Evolutionary conservation across 768 basidiomycete species (phyloP).

Genomic region (Fistulinella prunicolor): DNA sequence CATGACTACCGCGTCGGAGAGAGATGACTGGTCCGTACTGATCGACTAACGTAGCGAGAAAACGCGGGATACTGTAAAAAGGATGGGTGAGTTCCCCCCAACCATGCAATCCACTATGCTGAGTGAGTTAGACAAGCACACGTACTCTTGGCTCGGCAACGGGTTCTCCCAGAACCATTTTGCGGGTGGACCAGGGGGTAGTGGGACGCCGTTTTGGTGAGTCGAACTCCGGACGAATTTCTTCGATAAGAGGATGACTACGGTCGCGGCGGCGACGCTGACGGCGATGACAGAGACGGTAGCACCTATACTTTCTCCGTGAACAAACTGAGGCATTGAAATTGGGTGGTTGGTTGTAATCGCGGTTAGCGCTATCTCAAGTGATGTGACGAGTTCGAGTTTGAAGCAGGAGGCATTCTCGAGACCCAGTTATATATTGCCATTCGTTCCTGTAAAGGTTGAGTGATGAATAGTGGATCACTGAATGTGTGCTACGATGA

Average conservation of each 20-base stretch:
- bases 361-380: too few relatives aligned
- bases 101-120: background rate
- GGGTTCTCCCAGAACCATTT: conserved; percentile 16
- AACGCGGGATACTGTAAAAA: conserved; percentile 1
- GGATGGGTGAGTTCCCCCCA: background rate
- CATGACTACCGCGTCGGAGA: conserved; percentile 41
- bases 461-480: too few relatives aligned
- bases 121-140: background rate
- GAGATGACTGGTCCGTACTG: conserved; percentile 56
- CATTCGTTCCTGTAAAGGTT: too few relatives aligned
- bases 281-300: background rate
- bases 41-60: conserved; percentile 49
- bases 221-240: background rate
- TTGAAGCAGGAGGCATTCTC: too few relatives aligned
- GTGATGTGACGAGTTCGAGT: too few relatives aligned
- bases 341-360: too few relatives aligned
- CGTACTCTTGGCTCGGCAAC: conserved; percentile 7
- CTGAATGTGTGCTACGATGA: too few relatives aligned
- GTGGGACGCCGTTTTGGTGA: conserved; percentile 3
- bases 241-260: background rate
- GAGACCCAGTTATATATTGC: too few relatives aligned
- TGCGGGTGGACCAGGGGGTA: conserved; percentile 21
- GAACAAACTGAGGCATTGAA: background rate
- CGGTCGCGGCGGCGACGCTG: background rate
- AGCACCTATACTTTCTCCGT: background rate